Conservation (phyloP, 176 grass and related monocot genomes). For the Alloteropsis semialata region DNA sequence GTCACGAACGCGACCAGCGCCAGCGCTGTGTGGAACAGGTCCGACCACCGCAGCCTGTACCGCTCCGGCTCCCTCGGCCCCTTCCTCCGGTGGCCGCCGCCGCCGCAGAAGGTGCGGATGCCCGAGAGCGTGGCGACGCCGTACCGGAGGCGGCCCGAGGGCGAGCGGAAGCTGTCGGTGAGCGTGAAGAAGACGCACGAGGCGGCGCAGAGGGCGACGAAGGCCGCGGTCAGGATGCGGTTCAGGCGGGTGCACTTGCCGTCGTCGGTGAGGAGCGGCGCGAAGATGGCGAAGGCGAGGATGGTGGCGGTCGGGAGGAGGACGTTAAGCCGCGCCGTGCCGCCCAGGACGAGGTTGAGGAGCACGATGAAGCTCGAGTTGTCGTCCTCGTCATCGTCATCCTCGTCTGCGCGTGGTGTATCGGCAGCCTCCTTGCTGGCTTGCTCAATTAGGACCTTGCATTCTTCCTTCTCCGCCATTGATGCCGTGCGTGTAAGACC, state of each 20-base stretch:
- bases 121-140: conserved; percentile 50
- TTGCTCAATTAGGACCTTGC: conserved; percentile 64
- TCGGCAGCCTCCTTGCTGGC: too few species aligned
- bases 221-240: conserved; percentile 38
- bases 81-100: conserved; percentile 7
- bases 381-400: conserved; percentile 27
- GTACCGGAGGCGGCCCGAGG: conserved; percentile 57
- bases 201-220: conserved; percentile 56
- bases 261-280: conserved; percentile 67
- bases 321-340: conserved; percentile 76
- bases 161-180: conserved; percentile 79
- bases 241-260: conserved; percentile 47
- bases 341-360: conserved; percentile 67
- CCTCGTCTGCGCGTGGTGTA: too few species aligned
- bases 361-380: conserved; percentile 50
- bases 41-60: conserved; percentile 53
- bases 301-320: conserved; percentile 87
- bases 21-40: conserved; percentile 68
- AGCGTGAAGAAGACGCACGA: conserved; percentile 92
- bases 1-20: conserved; percentile 70
- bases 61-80: conserved; percentile 25
- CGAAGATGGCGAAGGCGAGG: conserved; percentile 84
- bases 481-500: too few species aligned
- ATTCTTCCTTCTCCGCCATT: conserved; percentile 52
- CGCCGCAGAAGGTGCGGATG: conserved; percentile 57